Base-by-base conservation (phyloP, 2,329 filamentous ascomycete species). In the Herpotrichia juniperi region DNA sequence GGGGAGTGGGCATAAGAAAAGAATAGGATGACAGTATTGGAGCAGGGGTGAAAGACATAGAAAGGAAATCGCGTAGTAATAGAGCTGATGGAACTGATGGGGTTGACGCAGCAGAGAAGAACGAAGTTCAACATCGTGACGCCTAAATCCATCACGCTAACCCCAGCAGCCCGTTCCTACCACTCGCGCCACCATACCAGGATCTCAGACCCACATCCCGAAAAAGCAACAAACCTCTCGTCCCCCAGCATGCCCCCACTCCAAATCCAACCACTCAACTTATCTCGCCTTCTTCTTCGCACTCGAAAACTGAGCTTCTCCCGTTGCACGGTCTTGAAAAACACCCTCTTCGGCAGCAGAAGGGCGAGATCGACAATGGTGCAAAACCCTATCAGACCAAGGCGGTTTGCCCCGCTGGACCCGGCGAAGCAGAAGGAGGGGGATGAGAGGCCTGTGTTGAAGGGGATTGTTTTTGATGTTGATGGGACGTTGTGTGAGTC, bases 401-500 rank as follows among this genome's bases (percentile, higher is more conserved):
- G 80, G 53, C 75, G 72, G 31, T 84, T 85, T 56, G 79, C 81
- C 5, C 81, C 82, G 11, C 67, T 84, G 48, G 69, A 76, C 51
- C 67, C 75, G 4, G 61, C 61, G 17, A 59, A 63, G 53, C 48
- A 46, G 40, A 53, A 47, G 17, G 56, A 62, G 17, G 59, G 69
- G 46, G 56, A 73, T 53, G 73, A 68, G 42, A 73, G 74, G 16
- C 79, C 81, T 35, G 64, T 63, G 25, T 64, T 87, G 50, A 79
- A 80, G 62, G 85, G 85, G 1, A 80, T 87, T 22, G 79, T 97
- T 12, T 97, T 97, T 75, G 93, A 99, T 76, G 90, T 99, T 57
- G 93, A 99, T 74, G 93, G 93, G 3, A 99, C 93, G 21, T 76
- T 97, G 54, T 97, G 93, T 96, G 76, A 77, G 87, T 79, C 17